Percentiles rank a stretch among this genome's conserved stretches.
These are phyloP conservation scores for Cynanchum wilfordii DNA, from an alignment of 257 asterid species.

Conservation along the genomic window DNA sequence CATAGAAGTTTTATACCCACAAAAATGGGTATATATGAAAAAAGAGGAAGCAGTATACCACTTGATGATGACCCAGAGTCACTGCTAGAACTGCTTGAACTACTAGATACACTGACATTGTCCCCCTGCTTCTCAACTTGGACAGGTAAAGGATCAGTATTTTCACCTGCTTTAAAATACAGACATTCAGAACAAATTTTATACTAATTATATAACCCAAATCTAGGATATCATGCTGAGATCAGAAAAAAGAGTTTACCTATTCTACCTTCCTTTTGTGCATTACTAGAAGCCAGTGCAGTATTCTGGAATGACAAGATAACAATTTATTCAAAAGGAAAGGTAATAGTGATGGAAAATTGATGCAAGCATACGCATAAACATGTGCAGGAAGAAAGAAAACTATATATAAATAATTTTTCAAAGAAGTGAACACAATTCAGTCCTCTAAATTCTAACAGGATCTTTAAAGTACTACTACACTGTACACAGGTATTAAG, in stretches of 20 bases:
- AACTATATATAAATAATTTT: background rate
- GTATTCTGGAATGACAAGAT: conserved; percentile 39
- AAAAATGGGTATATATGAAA: background rate
- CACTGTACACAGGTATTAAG: background rate
- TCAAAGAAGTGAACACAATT: background rate
- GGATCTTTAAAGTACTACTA: background rate
- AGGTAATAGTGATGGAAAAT: background rate
- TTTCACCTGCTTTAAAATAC: conserved; percentile 32
- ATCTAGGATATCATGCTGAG: background rate
- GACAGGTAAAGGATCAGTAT: conserved; percentile 29
- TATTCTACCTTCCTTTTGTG: conserved; percentile 35
- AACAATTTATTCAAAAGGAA: background rate
- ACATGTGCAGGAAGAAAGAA: background rate
- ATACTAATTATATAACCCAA: background rate
- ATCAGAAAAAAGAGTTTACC: conserved; percentile 25
- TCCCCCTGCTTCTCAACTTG: conserved; percentile 42
- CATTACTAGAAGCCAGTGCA: conserved; percentile 21
- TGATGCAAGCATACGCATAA: background rate
- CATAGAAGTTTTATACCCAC: background rate
- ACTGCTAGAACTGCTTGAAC: conserved; percentile 92
- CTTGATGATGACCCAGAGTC: conserved; percentile 92
- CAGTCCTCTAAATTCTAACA: background rate
- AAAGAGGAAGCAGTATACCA: conserved; percentile 38
- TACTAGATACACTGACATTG: conserved; percentile 60
- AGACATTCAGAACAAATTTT: background rate